A percentile compares a stretch with the other conserved stretches of the same genome.
Evolutionary conservation across 208 protist species (phyloP).

Genomic region (Leishmania aethiopica): DNA sequence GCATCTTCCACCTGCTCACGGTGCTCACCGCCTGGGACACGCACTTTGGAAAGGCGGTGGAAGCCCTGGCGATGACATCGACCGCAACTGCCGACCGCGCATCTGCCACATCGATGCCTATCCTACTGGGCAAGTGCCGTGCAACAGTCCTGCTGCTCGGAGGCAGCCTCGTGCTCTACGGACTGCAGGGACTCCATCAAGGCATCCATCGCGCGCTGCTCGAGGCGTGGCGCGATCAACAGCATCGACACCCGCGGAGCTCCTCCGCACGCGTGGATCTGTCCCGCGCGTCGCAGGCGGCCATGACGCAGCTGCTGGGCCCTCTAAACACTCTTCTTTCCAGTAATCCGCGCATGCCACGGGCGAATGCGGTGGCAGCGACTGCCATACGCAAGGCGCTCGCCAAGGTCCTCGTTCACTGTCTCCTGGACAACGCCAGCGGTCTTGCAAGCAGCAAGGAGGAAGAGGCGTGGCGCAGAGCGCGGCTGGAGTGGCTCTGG

Average conservation of each 20-base stretch:
- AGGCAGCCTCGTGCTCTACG: slow-evolving; percentile 60
- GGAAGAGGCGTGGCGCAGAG: slow-evolving; percentile 32
- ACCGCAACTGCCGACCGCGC: not conserved
- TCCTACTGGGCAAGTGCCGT: slow-evolving; percentile 26
- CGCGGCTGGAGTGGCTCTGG: slow-evolving; percentile 56
- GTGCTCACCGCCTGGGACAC: slow-evolving; percentile 54
- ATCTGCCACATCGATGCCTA: not conserved
- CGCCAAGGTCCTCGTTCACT: slow-evolving; percentile 63
- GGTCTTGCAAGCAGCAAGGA: slow-evolving; percentile 22
- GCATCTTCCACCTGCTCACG: slow-evolving; percentile 49
- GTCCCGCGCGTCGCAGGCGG: not conserved
- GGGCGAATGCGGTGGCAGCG: slow-evolving; percentile 18
- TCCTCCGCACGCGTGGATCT: not conserved
- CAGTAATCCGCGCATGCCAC: slow-evolving; percentile 34
- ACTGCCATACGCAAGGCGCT: slow-evolving; percentile 41
- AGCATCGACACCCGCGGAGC: not conserved
- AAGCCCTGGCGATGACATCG: slow-evolving; percentile 3
- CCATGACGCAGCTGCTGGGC: slow-evolving; percentile 32
- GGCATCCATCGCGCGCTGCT: slow-evolving; percentile 9
- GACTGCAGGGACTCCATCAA: slow-evolving; percentile 37
- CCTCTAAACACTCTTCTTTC: slow-evolving; percentile 44
- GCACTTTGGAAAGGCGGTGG: slow-evolving; percentile 7
- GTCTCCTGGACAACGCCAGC: slow-evolving; percentile 55
- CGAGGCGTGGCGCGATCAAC: slow-evolving; percentile 4
- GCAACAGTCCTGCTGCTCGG: slow-evolving; percentile 59